Base-by-base conservation (phyloP, 768 basidiomycete species). In the Suillus clintonianus region DNA sequence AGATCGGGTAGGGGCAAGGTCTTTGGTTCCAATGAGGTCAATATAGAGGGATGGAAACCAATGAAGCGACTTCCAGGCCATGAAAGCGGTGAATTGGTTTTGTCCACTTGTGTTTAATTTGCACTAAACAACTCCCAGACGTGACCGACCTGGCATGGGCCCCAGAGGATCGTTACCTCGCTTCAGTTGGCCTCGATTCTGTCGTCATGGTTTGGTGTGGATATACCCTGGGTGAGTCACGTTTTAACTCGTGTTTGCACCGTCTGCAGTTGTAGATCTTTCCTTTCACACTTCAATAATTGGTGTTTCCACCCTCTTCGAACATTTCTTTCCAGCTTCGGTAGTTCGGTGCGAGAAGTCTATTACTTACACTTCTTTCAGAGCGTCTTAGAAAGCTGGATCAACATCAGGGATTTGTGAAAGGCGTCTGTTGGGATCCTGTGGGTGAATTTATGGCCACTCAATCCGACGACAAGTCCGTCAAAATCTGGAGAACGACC, bases 381-480 rank as follows among this genome's bases (percentile, higher is more conserved):
- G 96, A 96, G 69, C 89, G 91, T 14, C 74, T 98, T 62, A 82
- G 85, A 43, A 93, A 90, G 74, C 84, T 99, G 7, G 92, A 93
- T 63, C 87, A 87, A 63, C 97, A 99, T 72, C 89, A 94, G 70
- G 97, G 95, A 3, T 98, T 98, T 75, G 96, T 99, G 70, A 99
- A 99, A 77, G 97, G 97, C 63, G 94, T 99, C 57, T 96, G 94
- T 72, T 99, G 97, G 89, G 97, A 99, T 78, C 97, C 97, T 4
- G 97, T 96, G 3, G 97, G 97, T 53, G 92, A 98, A 77, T 98
- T 90, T 72, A 87, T 99, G 65, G 97, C 97, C n/a, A 98, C 97
- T 47, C 88, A 97, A 78, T 96, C 95, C 30, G 97, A 98, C 77
- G 97, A 99, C 77, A 88, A 92, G 73, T 90, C 94, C 5, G 94